phyloP scores from a whole-genome alignment of 2,329 filamentous ascomycete genomes.

The Atkinsonella hypoxylon region DNA sequence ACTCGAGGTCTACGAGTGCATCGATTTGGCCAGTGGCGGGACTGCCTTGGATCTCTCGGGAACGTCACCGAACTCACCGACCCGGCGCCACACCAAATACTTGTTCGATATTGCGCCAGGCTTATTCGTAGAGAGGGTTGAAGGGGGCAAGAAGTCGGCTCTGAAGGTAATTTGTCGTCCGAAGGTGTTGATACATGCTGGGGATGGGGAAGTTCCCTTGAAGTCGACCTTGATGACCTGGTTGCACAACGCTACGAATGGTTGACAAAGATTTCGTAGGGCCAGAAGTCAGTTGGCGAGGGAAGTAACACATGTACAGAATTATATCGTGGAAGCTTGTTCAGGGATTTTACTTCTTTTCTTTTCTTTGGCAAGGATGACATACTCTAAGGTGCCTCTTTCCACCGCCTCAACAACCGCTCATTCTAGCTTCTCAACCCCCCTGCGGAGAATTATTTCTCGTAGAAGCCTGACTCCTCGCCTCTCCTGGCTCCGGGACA shows the following conservation, averaged over 20 bases:
- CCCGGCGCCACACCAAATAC: slow-evolving; percentile 20
- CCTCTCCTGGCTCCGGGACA: slow-evolving; percentile 15
- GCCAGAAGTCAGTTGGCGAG: neutral
- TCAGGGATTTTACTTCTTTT: no score
- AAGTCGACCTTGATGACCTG: slow-evolving; percentile 22
- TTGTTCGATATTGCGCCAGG: slow-evolving; percentile 26
- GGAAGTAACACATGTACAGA: neutral
- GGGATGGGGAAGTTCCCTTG: slow-evolving; percentile 16
- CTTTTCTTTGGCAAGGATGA: no score
- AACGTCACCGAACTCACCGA: slow-evolving; percentile 16
- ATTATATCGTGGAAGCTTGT: no score
- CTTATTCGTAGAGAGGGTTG: slow-evolving; percentile 24
- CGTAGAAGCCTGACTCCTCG: neutral
- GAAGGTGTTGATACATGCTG: slow-evolving; percentile 20
- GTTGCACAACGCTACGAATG: slow-evolving; percentile 11
- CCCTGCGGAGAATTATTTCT: neutral
- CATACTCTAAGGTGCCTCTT: neutral
- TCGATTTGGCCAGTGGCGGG: slow-evolving; percentile 22
- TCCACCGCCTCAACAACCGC: neutral
- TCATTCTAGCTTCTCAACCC: neutral
- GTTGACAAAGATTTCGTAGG: neutral
- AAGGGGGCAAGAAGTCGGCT: slow-evolving; percentile 20
- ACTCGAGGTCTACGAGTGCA: slow-evolving; percentile 25
- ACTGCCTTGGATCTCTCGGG: slow-evolving; percentile 17
- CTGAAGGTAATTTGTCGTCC: slow-evolving; percentile 22